Evolutionary conservation across 2,329 filamentous ascomycete species (phyloP), one percentile per base, ranked within the genome.

Genomic region (Penicillium brevicompactum): DNA sequence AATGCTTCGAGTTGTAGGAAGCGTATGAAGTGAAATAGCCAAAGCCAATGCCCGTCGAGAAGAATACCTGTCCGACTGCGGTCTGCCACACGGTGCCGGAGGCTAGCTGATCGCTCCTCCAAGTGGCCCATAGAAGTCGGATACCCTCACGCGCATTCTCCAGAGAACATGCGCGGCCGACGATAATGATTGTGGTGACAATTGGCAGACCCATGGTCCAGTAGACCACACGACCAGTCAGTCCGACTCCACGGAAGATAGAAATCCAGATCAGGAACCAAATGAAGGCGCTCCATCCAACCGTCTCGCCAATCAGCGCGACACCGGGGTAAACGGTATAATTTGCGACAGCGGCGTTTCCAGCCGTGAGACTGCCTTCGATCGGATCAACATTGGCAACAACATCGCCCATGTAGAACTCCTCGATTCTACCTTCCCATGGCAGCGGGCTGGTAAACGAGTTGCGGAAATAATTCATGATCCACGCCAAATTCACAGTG

Each of bases 141-240:
- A 85, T 73, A 5, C 83, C 83, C 24, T 77, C 77, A 1, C 74
- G 64, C 0, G 83, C 83, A 61, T 85, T 84, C 0, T 79, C 76
- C 0, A 85, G 79, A 0, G 83, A 84, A 1, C 80, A 67, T 0
- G 80, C 76, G 2, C 83, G 78, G 16, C 81, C 83, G 45, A 85
- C 77, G 24, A 85, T 74, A 51, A 85, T 78, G 57, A 85, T 76
- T 2, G 80, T 84, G 13, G 82, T 80, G 55, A 83, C 71, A 47
- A 85, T 83, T 0, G 83, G 83, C 5, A 85, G 66, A 1, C 82
- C 82, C 82, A 85, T 85, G n/a, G 82, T 85, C 67, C 83, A 83
- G 70, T 85, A 85, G 5, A 84, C 82, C 9, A 84, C 83, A 5
- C 82, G 78, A 2, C 83, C 83, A 2, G 83, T 85, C 56, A 84